These are phyloP conservation scores for Letharia columbiana DNA, from an alignment of 495 filamentous ascomycete genomes.

Conservation along the genomic window DNA sequence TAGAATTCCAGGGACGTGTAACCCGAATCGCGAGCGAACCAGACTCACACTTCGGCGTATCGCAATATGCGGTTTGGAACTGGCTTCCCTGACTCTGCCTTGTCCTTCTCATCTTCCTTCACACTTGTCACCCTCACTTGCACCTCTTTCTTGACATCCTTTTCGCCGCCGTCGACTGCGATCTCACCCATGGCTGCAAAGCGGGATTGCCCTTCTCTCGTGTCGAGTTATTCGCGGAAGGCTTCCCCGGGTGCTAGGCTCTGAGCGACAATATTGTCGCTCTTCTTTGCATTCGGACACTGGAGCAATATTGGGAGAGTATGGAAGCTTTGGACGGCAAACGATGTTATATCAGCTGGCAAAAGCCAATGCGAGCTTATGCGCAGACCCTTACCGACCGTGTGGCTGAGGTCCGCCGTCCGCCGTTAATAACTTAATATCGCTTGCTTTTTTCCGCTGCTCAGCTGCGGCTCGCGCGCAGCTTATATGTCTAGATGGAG, in stretches of 20 bases:
- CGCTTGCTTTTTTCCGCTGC: background rate
- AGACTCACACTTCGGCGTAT: conserved; percentile 18
- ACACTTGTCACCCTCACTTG: background rate
- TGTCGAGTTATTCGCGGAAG: too few species aligned
- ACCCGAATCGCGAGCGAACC: background rate
- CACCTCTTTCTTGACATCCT: background rate
- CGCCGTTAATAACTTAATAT: too few species aligned
- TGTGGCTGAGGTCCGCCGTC: background rate
- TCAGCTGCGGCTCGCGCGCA: background rate
- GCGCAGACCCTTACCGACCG: background rate
- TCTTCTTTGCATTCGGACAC: background rate
- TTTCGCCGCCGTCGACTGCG: background rate
- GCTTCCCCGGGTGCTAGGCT: background rate
- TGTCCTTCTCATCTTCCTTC: background rate
- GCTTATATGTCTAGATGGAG: background rate
- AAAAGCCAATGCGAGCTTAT: too few species aligned
- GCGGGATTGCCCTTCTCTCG: too few species aligned
- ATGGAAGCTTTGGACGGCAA: too few species aligned
- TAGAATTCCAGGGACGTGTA: too few species aligned
- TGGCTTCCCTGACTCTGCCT: conserved; percentile 1
- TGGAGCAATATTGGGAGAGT: background rate
- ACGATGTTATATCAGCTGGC: too few species aligned
- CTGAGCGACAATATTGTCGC: background rate
- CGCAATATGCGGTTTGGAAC: conserved; percentile 12
- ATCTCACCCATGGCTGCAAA: background rate